Percentiles rank a stretch among this genome's conserved stretches.
Conservation (phyloP, 495 filamentous ascomycete genomes). For the Aspergillus nidulans region DNA sequence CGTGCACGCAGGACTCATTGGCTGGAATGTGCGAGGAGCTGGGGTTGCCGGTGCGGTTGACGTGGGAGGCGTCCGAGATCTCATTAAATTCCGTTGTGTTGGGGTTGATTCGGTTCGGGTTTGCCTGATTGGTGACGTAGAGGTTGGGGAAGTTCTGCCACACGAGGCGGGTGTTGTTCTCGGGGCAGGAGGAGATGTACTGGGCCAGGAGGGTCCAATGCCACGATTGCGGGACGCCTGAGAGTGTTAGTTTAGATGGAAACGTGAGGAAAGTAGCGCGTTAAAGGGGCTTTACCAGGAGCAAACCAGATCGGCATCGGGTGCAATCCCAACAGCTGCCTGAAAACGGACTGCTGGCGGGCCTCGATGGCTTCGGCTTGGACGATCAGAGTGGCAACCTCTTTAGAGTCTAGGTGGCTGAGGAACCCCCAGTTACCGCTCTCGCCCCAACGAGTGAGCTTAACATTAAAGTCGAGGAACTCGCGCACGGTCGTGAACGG, state of each 20-base stretch:
- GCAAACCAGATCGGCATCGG: neutral
- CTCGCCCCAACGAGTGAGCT: slow-evolving; percentile 78
- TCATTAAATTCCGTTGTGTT: slow-evolving; percentile 35
- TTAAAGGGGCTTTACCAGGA: neutral
- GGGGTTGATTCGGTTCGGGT: slow-evolving; percentile 56
- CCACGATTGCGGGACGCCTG: neutral
- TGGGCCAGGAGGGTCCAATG: neutral
- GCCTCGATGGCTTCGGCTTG: slow-evolving; percentile 81
- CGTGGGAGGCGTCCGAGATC: slow-evolving; percentile 18
- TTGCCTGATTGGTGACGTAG: slow-evolving; percentile 71
- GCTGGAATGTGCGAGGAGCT: slow-evolving; percentile 16
- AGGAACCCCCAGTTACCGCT: slow-evolving; percentile 81
- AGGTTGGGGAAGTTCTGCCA: slow-evolving; percentile 89
- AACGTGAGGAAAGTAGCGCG: neutral
- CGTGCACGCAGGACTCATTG: slow-evolving; percentile 46
- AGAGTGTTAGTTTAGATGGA: neutral
- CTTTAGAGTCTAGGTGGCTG: slow-evolving; percentile 73
- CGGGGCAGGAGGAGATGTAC: slow-evolving; percentile 53
- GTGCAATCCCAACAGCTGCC: neutral
- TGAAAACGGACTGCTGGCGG: slow-evolving; percentile 57
- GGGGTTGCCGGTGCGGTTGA: neutral
- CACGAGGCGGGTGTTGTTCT: slow-evolving; percentile 65
- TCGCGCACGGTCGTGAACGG: slow-evolving; percentile 72
- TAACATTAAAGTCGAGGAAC: slow-evolving; percentile 82
- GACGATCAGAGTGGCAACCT: slow-evolving; percentile 66